Conservation (phyloP, 1,284 basidiomycete species). For the Microbotryomycetes sp. region DNA sequence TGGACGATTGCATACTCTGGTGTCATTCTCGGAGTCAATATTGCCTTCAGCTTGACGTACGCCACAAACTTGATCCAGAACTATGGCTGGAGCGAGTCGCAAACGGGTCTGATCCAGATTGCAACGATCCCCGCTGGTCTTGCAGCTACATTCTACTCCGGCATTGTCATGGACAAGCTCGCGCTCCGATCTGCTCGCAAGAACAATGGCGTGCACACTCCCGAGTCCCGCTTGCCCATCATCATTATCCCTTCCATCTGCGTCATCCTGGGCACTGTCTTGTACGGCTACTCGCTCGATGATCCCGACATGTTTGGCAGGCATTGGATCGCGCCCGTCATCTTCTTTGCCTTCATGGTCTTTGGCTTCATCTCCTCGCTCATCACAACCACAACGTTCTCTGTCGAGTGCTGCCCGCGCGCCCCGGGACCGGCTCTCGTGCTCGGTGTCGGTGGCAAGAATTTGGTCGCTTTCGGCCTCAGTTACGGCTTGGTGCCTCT, state of each 20-base stretch:
- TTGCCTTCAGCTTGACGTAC: background rate
- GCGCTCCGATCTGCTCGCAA: background rate
- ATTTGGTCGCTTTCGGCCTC: constrained; percentile 3
- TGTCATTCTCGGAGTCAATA: background rate
- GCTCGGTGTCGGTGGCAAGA: constrained; percentile 1
- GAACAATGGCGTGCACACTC: background rate
- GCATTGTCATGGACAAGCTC: background rate
- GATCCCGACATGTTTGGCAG: background rate
- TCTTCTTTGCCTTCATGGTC: background rate
- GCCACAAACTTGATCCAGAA: background rate
- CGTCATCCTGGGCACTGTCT: background rate
- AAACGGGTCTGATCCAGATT: background rate
- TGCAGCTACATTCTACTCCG: background rate
- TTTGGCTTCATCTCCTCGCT: background rate
- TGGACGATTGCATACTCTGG: background rate
- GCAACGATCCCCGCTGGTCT: background rate
- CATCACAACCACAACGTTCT: background rate
- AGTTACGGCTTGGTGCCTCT: background rate
- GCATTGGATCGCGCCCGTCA: constrained; percentile 1
- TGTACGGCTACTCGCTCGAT: background rate
- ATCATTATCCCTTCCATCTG: background rate
- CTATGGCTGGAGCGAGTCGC: background rate
- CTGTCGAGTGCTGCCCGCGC: constrained; percentile 2
- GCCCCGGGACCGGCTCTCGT: constrained; percentile 3
- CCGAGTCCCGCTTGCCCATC: background rate